A percentile compares a stretch with the other conserved stretches of the same genome.
Conservation (phyloP, 2,329 filamentous ascomycete genomes). For the Penicillium nordicum region DNA sequence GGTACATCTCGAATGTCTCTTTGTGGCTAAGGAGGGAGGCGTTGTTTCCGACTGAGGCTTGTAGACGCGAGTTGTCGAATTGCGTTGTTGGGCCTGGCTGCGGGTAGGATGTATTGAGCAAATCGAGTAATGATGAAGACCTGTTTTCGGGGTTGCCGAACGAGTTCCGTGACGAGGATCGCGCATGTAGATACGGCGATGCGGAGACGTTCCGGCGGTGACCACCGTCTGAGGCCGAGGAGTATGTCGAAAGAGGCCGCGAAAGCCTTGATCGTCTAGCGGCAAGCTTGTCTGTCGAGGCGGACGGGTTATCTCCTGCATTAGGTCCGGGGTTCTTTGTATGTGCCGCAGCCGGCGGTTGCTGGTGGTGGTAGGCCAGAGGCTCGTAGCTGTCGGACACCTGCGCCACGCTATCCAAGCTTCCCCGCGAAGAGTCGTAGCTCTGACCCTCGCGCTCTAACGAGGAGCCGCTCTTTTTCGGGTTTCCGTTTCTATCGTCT, state of each 20-base stretch:
- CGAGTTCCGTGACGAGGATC: conserved; percentile 50
- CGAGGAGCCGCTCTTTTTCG: conserved; percentile 23
- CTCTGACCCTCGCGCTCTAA: conserved; percentile 25
- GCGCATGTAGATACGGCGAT: conserved; percentile 47
- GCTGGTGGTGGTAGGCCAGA: conserved; percentile 52
- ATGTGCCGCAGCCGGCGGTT: conserved; percentile 38
- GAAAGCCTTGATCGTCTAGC: conserved; percentile 50
- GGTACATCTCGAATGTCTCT: conserved; percentile 97
- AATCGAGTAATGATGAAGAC: conserved; percentile 59
- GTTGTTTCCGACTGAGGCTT: conserved; percentile 77
- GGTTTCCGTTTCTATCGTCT: conserved; percentile 18
- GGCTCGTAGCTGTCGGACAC: conserved; percentile 43
- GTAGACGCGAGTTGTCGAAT: conserved; percentile 77
- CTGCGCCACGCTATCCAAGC: conserved; percentile 35
- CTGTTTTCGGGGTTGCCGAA: conserved; percentile 56
- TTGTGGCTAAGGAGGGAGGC: conserved; percentile 86
- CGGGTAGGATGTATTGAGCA: conserved; percentile 69
- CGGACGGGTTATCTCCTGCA: conserved; percentile 47
- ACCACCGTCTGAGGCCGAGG: conserved; percentile 65
- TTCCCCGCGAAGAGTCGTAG: conserved; percentile 35
- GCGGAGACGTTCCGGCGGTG: conserved; percentile 59
- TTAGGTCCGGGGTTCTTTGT: conserved; percentile 29
- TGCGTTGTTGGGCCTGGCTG: conserved; percentile 67
- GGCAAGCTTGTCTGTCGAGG: conserved; percentile 61
- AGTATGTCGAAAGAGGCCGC: conserved; percentile 74